Evolutionary conservation across 192 early-diverging fungal genomes (phyloP), one percentile per base, ranked within the genome.

Genomic region (Bifiguratus adelaidae): DNA sequence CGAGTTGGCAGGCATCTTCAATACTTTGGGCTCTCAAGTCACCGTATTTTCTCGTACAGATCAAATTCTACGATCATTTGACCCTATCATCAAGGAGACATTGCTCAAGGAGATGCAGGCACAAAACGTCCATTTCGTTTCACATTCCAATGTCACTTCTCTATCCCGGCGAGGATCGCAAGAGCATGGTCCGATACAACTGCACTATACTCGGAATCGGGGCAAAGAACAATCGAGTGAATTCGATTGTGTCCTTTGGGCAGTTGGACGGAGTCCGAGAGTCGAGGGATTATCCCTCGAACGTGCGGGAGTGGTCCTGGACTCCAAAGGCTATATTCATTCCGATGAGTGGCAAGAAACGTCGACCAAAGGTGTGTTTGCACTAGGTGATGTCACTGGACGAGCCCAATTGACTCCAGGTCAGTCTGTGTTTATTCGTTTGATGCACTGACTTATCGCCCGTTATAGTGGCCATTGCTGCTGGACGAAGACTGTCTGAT

Each of bases 311-410:
- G 71, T 95, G 25, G 71, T 69, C 41, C 43, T 73, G 18, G 77
- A 82, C 47, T 58, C 63, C 13, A 65, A 74, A 15, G 90, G 91
- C 2, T 83, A 82, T 58, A 83, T 99, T 55, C 50, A 66, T 22
- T 77, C 73, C 13, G 85, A 99, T 61, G 88, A 90, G 53, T 97
- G 68, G 66, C 93, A 97, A 63, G 73, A 88, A 48, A 97, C 92
- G 5, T 56, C 41, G 29, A 56, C 60, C 4, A 57, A 68, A 25
- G 77, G 80, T 26, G 61, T 99, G 7, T 88, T 81, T 63, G 84
- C 91, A n/a, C 69, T 99, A 4, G 95, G 95, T 33, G 95, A 99
- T 64, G 89, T 94, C 27, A 88, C 80, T 59, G 95, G 95, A 44
- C 65, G 81, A 52, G 82, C 82, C 18, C 83, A 91, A 76, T 75